Percentiles rank a stretch among this genome's conserved stretches.
These are phyloP conservation scores for Didymella segeticola DNA, from an alignment of 2,329 filamentous ascomycete genomes.

Conservation along the genomic window DNA sequence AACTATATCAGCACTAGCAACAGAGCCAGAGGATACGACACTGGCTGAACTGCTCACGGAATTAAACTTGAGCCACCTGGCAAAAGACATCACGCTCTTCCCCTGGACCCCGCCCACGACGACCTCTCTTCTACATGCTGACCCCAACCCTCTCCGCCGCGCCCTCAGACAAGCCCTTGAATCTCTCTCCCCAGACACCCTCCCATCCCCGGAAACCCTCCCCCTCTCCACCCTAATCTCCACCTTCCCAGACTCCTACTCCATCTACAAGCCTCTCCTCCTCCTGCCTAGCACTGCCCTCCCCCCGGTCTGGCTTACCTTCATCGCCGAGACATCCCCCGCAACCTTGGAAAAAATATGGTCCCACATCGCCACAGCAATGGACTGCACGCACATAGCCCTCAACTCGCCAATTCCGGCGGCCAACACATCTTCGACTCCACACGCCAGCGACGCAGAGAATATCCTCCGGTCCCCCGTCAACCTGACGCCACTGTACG, in stretches of 20 bases:
- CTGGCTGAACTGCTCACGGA: conserved; percentile 2
- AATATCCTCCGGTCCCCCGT: conserved; percentile 79
- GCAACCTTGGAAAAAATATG: conserved; percentile 36
- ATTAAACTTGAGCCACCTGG: conserved; percentile 19
- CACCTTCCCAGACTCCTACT: conserved; percentile 54
- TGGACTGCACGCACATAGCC: conserved; percentile 63
- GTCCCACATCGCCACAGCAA: conserved; percentile 41
- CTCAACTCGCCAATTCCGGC: conserved; percentile 63
- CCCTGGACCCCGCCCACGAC: background rate
- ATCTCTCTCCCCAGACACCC: conserved; percentile 16
- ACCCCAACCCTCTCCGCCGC: conserved; percentile 32
- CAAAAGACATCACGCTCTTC: conserved; percentile 21
- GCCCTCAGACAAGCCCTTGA: conserved; percentile 29
- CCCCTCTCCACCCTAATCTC: conserved; percentile 24
- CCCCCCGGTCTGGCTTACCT: background rate
- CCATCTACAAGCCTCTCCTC: conserved; percentile 64
- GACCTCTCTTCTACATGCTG: background rate
- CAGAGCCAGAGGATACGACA: background rate
- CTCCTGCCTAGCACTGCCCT: conserved; percentile 54
- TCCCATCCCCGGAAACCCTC: conserved; percentile 23
- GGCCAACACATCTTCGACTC: conserved; percentile 7
- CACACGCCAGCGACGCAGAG: conserved; percentile 16
- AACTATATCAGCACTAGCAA: conserved; percentile 10
- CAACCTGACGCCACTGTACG: conserved; percentile 72
- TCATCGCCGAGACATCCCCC: conserved; percentile 33